A percentile compares a stretch with the other conserved stretches of the same genome.
Evolutionary conservation across 345 rosid species (phyloP).

Genomic region (Eutrema yunnanense): DNA sequence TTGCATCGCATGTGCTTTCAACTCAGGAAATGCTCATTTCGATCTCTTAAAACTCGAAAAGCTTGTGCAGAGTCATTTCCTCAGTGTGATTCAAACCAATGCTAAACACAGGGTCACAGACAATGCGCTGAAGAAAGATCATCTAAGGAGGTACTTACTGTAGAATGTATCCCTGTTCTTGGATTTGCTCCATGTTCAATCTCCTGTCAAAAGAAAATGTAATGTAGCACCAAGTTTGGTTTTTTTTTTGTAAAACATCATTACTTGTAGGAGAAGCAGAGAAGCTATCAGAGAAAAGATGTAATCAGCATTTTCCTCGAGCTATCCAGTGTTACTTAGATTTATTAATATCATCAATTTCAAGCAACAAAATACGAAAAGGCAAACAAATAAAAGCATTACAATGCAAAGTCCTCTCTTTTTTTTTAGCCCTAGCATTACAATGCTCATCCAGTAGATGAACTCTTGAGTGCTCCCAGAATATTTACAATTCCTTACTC

Average conservation of each 20-base stretch:
- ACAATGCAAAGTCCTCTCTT: not conserved
- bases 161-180: conserved; percentile 8
- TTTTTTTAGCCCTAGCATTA: not conserved
- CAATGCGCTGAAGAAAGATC: not conserved
- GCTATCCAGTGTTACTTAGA: not conserved
- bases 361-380: not conserved
- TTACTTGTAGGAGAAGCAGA: conserved; percentile 1
- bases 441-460: conserved; percentile 1
- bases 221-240: not conserved
- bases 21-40: not conserved
- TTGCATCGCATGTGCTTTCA: conserved; percentile 7
- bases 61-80: conserved; percentile 11
- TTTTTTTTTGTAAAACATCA: not conserved
- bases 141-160: not conserved
- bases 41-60: not conserved
- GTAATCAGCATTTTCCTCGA: conserved; percentile 11
- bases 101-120: not conserved
- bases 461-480: not conserved
- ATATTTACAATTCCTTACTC: not conserved
- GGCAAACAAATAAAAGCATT: not conserved
- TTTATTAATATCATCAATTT: not conserved
- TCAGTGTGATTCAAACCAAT: conserved; percentile 7
- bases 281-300: conserved; percentile 2
- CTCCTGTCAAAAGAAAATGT: conserved; percentile 6
- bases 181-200: not conserved